Conservation (phyloP, 1,139 yeast species). For the Geotrichum bryndzae region DNA sequence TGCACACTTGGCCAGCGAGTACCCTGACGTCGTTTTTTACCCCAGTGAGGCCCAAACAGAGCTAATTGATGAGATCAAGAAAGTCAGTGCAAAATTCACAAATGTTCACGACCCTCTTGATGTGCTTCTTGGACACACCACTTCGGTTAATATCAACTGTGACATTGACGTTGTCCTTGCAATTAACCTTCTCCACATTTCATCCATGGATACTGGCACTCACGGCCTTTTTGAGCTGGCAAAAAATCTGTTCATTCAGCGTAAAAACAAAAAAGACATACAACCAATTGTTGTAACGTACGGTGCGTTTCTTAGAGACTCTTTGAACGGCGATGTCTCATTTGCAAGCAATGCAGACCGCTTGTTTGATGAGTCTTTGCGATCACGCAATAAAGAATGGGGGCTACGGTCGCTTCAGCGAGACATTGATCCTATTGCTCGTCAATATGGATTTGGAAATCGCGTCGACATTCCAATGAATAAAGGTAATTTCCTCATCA, state of each 20-base stretch:
- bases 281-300: not conserved
- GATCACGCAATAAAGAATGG: conserved; percentile 3
- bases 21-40: not conserved
- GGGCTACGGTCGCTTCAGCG: conserved; percentile 1
- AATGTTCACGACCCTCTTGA: not conserved
- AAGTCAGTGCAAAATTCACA: not conserved
- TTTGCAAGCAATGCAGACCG: conserved; percentile 4
- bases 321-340: not conserved
- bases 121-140: not conserved
- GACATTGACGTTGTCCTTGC: conserved; percentile 3
- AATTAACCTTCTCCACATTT: conserved; percentile 10
- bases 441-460: conserved; percentile 1
- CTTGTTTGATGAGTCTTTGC: conserved; percentile 6
- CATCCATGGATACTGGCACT: not conserved
- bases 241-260: not conserved
- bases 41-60: conserved; percentile 12
- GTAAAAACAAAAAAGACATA: not conserved
- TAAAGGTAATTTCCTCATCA: conserved; percentile 3
- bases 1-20: not conserved
- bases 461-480: conserved; percentile 1
- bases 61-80: not conserved
- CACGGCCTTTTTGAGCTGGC: conserved; percentile 3
- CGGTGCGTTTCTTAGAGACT: conserved; percentile 8
- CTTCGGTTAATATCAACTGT: not conserved
- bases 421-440: conserved; percentile 9